Evolutionary conservation across 2,329 filamentous ascomycete genomes (phyloP), one percentile per base, ranked within the genome.

Genomic region (Pseudogymnoascus destructans): DNA sequence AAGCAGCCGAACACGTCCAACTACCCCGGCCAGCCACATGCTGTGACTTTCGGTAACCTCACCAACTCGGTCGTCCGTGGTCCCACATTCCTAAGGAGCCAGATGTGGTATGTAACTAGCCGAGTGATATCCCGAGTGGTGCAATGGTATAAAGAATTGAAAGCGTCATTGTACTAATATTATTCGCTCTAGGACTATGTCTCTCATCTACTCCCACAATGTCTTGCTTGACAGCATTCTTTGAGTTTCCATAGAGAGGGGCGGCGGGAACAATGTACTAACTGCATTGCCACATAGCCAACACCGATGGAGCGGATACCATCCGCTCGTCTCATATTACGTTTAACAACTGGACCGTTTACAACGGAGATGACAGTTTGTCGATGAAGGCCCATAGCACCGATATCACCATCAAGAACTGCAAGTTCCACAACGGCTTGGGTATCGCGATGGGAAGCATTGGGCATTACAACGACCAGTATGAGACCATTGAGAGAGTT

Each of bases 401-500:
- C 15, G 77, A 81, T 61, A 77, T 83, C 54, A 65, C 67, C 30
- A 71, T 82, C 58, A 70, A 73, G 21, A 72, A 81, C 65, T 73
- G 69, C 55, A 70, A 69, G 3, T 79, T 80, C 65, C 72, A 73
- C 59, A 71, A 72, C 27, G 78, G 78, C 1, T 70, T 74, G 3
- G 78, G 78, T 2, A 69, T 82, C n/a, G 77, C 80, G 1, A 72
- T 84, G 13, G 80, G 79, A 2, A 78, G 74, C 25, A 77, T 83
- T 40, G 79, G 77, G 0, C 80, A 82, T 67, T 80, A 79, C 60
- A 68, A 73, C 0, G 73, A 69, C 8, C 61, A 66, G 2, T 75
- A 71, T 59, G 77, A 82, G 63, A 73, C 71, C 9, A 71, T 83
- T 10, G 72, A 78, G 63, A 73, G 75, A 58, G 70, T 82, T 33